These are phyloP conservation scores for Epichloe scottii DNA, from an alignment of 2,329 filamentous ascomycete species.

Conservation along the genomic window DNA sequence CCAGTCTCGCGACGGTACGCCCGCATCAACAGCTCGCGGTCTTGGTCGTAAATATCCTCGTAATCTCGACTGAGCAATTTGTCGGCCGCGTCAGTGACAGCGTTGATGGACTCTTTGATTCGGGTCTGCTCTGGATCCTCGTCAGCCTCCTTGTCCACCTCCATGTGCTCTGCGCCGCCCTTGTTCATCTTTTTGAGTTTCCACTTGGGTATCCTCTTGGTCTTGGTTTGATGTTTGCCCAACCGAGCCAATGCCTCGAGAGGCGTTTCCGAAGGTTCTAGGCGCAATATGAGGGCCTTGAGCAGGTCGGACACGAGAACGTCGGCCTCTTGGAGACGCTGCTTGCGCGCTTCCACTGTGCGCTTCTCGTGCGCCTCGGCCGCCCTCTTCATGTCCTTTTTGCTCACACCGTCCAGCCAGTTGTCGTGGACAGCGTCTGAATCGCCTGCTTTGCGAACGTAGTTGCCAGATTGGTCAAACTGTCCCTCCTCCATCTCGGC, in stretches of 20 bases:
- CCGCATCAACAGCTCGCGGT: slow-evolving; percentile 70
- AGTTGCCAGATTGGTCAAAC: slow-evolving; percentile 88
- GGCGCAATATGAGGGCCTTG: slow-evolving; percentile 53
- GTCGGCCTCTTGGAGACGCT: slow-evolving; percentile 61
- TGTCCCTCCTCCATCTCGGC: slow-evolving; percentile 82
- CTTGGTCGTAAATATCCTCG: slow-evolving; percentile 82
- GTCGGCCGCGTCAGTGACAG: slow-evolving; percentile 82
- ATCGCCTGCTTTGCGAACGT: slow-evolving; percentile 75
- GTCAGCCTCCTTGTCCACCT: slow-evolving; percentile 43
- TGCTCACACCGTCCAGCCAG: slow-evolving; percentile 86
- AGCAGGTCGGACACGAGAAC: slow-evolving; percentile 63
- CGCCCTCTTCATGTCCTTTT: slow-evolving; percentile 84
- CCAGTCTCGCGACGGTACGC: slow-evolving; percentile 78
- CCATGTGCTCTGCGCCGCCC: slow-evolving; percentile 46
- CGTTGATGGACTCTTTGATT: slow-evolving; percentile 62
- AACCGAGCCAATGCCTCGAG: slow-evolving; percentile 78
- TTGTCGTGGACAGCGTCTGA: slow-evolving; percentile 82
- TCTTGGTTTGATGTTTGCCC: slow-evolving; percentile 53
- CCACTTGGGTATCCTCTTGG: slow-evolving; percentile 48
- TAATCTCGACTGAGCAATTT: slow-evolving; percentile 72
- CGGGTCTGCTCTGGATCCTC: slow-evolving; percentile 57
- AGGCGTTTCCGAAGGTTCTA: slow-evolving; percentile 74
- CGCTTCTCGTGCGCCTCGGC: slow-evolving; percentile 78
- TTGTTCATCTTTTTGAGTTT: slow-evolving; percentile 57
- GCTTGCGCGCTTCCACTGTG: slow-evolving; percentile 61